Evolutionary conservation across 2,329 filamentous ascomycete genomes (phyloP).

Genomic region (Alternaria ethzedia): DNA sequence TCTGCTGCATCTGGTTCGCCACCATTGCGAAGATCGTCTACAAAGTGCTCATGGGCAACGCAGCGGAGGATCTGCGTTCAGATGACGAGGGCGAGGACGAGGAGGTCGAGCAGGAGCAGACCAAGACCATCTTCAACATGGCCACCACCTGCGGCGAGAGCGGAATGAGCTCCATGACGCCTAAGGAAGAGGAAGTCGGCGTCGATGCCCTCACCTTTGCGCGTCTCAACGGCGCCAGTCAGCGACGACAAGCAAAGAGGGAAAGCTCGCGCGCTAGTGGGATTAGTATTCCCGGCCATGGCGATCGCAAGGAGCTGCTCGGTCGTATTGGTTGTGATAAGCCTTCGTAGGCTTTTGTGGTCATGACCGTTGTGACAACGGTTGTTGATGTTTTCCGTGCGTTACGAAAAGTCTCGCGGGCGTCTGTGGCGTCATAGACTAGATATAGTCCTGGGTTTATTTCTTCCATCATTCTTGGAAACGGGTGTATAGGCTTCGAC

Average conservation of each 20-base stretch:
- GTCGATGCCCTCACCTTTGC: constrained; percentile 74
- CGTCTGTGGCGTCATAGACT: not conserved
- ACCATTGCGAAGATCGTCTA: constrained; percentile 86
- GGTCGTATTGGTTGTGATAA: constrained; percentile 85
- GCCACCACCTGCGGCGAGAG: constrained; percentile 39
- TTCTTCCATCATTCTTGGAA: not conserved
- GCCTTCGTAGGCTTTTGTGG: constrained; percentile 43
- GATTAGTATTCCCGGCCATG: constrained; percentile 72
- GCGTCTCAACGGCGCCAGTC: constrained; percentile 49
- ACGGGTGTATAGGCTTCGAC: not conserved
- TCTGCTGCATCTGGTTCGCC: constrained; percentile 86
- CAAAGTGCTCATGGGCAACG: constrained; percentile 75
- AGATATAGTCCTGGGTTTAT: not conserved
- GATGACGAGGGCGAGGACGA: constrained; percentile 80
- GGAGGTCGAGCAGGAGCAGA: constrained; percentile 53
- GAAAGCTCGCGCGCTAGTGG: constrained; percentile 57
- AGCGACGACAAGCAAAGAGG: constrained; percentile 59
- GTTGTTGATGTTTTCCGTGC: not conserved
- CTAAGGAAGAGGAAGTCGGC: constrained; percentile 76
- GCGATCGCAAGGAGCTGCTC: constrained; percentile 80
- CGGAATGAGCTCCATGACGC: constrained; percentile 36
- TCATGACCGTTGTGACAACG: too few relatives aligned
- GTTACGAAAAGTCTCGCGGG: constrained; percentile 13
- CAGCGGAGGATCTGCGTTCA: constrained; percentile 84
- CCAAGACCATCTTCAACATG: constrained; percentile 27